Evolutionary conservation across 2,329 filamentous ascomycete species (phyloP), one percentile per base, ranked within the genome.

Genomic region (Neurospora crassa): DNA sequence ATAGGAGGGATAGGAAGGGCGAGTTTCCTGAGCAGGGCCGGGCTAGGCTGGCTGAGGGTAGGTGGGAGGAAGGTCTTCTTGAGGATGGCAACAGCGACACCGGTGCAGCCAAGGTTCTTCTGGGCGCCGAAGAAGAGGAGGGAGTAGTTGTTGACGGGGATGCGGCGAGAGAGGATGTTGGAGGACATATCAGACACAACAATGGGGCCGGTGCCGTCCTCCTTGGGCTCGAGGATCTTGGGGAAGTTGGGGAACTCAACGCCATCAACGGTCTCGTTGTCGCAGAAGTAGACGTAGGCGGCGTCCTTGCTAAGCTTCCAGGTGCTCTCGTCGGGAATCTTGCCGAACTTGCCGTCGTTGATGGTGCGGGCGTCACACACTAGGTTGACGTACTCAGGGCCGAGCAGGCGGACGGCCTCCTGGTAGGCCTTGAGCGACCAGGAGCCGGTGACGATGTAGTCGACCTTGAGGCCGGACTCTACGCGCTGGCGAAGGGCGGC

Each of bases 161-260:
- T 87, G 73, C 86, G 87, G 63, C 93, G 86, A 67, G 92, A 93
- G 69, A 98, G 89, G 79, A 98, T 97, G 81, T 97, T 98, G 72
- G 93, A 97, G 67, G 88, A 92, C 92, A 98, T 97, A 81, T 98
- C 95, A 24, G 92, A 93, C 5, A 97, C 91, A 6, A 98, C 91
- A 72, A 97, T 87, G 0, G 90, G 89, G 41, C 89, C 88, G 69
- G 90, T 86, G 10, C 89, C 89, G 68, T 89, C 87, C 1, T 84
- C 81, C 7, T 81, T 81, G 12, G 87, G 81, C 68, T 88, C 86
- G 34, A 96, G 84, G 8, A 81, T 80, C 74, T 90, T 82, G 34
- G 95, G 95, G 78, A 89, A 88, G n/a, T 77, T 81, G 6, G 91
- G 93, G 76, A 96, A 97, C 79, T 98, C 95, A 20, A 98, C 93